phyloP scores from a whole-genome alignment of 306 rosid species.

The Crotalaria pallida region DNA sequence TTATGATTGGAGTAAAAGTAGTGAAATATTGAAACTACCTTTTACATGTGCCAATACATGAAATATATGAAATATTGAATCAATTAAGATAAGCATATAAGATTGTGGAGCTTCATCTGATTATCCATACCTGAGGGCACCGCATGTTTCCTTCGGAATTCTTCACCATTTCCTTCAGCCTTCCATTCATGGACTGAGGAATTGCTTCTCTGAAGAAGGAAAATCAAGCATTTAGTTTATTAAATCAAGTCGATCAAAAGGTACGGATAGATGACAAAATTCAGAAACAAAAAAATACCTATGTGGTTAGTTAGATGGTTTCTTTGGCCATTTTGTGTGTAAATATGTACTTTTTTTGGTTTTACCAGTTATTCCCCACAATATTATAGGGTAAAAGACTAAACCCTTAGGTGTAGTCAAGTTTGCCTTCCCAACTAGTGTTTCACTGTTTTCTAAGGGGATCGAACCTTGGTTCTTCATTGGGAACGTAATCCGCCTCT shows the following conservation, averaged over 20 bases:
- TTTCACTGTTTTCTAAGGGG: too few relatives aligned
- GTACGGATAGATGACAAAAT: background rate
- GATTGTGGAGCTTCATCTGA: slow-evolving; percentile 13
- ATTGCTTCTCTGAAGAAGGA: slow-evolving; percentile 42
- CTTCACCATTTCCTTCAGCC: slow-evolving; percentile 54
- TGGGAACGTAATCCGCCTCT: too few relatives aligned
- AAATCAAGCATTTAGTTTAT: slow-evolving; percentile 10
- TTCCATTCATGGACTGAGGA: slow-evolving; percentile 37
- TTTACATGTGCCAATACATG: background rate
- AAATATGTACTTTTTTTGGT: too few relatives aligned
- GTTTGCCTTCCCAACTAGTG: too few relatives aligned
- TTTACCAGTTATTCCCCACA: too few relatives aligned
- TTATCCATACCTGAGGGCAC: slow-evolving; percentile 54
- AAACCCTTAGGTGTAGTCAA: too few relatives aligned
- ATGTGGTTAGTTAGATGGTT: background rate
- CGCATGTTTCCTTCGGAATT: slow-evolving; percentile 49
- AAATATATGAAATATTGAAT: slow-evolving; percentile 22
- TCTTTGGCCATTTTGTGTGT: too few relatives aligned
- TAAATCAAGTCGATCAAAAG: slow-evolving; percentile 6
- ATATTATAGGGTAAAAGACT: too few relatives aligned
- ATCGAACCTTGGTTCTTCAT: too few relatives aligned
- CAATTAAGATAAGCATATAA: background rate
- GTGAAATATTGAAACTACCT: background rate
- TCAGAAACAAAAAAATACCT: background rate
- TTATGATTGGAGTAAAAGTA: background rate